Percentiles rank a stretch among this genome's conserved stretches.
Conservation (phyloP, 371 early-diverging fungal species). For the Mucor mucedo region DNA sequence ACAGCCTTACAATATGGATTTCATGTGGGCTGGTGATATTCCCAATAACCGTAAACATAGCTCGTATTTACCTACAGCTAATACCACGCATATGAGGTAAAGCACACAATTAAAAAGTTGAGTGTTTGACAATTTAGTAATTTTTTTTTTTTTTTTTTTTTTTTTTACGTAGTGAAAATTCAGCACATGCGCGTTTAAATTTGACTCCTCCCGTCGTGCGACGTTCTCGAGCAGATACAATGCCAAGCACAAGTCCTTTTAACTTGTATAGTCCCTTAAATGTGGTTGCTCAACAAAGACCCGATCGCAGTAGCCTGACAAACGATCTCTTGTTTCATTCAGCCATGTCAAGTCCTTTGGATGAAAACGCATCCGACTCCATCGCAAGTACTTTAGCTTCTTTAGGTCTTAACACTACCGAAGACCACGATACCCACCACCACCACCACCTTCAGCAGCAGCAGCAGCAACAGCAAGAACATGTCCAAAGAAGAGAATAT, state of each 20-base stretch:
- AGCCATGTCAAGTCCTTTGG: constrained; percentile 24
- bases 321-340: background rate
- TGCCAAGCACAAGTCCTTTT: constrained; percentile 34
- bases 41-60: constrained; percentile 23
- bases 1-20: constrained; percentile 16
- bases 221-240: constrained; percentile 51
- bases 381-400: constrained; percentile 55
- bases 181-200: background rate
- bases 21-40: constrained; percentile 33
- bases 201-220: constrained; percentile 12
- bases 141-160: background rate
- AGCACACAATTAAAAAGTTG: background rate
- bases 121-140: background rate
- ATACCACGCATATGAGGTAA: background rate
- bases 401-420: constrained; percentile 33
- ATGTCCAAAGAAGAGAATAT: constrained; percentile 14
- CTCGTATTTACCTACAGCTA: constrained; percentile 15
- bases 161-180: background rate
- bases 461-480: constrained; percentile 15
- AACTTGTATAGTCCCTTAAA: constrained; percentile 1
- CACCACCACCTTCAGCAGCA: too few relatives aligned
- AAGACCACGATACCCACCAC: background rate
- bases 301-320: constrained; percentile 6
- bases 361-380: constrained; percentile 35
- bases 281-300: constrained; percentile 20